phyloP scores from a whole-genome alignment of 805 yeast genomes.

The Lachancea lanzarotensis region DNA sequence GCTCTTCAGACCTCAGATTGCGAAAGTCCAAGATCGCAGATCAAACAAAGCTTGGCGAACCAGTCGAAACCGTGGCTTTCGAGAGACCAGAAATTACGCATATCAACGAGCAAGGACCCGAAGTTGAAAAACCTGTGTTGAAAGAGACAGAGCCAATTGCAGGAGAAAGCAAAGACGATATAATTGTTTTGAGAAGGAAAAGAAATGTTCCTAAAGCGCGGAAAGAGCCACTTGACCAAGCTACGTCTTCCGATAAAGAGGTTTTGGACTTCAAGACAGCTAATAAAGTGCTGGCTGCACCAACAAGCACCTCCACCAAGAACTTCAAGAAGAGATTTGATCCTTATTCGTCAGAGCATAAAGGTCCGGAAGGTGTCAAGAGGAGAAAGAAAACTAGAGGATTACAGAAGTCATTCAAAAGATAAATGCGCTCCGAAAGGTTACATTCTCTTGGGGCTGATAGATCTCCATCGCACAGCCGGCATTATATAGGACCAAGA shows the following conservation, averaged over 20 bases:
- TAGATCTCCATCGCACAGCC: too few species aligned
- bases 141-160: slow-evolving; percentile 2
- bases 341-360: slow-evolving; percentile 47
- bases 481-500: too few species aligned
- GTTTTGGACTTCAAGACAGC: slow-evolving; percentile 42
- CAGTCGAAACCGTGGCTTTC: neutral
- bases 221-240: slow-evolving; percentile 5
- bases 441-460: too few species aligned
- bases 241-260: slow-evolving; percentile 14
- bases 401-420: slow-evolving; percentile 27
- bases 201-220: slow-evolving; percentile 3
- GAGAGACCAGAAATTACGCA: neutral
- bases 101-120: neutral
- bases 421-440: slow-evolving; percentile 12
- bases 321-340: slow-evolving; percentile 40
- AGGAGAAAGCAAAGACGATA: slow-evolving; percentile 30
- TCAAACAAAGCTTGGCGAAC: neutral
- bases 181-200: slow-evolving; percentile 36
- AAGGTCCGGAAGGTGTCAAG: slow-evolving; percentile 52
- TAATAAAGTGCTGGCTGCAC: slow-evolving; percentile 35
- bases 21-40: neutral
- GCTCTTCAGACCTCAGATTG: slow-evolving; percentile 4
- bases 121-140: too few species aligned
- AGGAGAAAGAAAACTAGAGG: slow-evolving; percentile 29
- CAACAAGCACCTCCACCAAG: slow-evolving; percentile 10